Evolutionary conservation across 2,329 filamentous ascomycete genomes (phyloP).

Genomic region (Pestalotiopsis sp.): DNA sequence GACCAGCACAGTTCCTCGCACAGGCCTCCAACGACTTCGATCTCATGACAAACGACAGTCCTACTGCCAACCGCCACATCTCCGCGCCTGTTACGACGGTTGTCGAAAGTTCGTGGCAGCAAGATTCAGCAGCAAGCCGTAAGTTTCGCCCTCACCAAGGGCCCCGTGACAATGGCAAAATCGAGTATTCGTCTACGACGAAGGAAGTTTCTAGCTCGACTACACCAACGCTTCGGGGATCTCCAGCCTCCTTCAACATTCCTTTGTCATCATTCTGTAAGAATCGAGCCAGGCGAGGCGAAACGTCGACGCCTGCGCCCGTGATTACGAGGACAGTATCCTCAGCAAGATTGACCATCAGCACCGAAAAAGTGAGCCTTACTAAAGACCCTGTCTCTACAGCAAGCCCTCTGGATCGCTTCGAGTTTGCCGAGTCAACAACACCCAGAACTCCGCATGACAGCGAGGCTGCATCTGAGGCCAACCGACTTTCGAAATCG

Average conservation of each 20-base stretch:
- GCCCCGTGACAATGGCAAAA: conserved; percentile 18
- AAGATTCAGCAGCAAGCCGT: conserved; percentile 35
- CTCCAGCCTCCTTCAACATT: conserved; percentile 33
- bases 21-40: conserved; percentile 34
- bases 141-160: conserved; percentile 40
- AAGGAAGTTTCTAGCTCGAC: conserved; percentile 27
- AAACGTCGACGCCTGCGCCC: conserved; percentile 36
- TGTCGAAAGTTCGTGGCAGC: conserved; percentile 25
- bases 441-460: conserved; percentile 82
- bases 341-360: conserved; percentile 25
- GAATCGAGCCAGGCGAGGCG: conserved; percentile 34
- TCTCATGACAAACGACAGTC: conserved; percentile 45
- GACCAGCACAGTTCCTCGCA: conserved; percentile 53
- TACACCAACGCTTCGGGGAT: conserved; percentile 32
- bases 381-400: conserved; percentile 54
- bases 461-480: conserved; percentile 72
- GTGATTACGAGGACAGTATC: conserved; percentile 23
- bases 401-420: conserved; percentile 64
- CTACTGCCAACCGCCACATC: conserved; percentile 48
- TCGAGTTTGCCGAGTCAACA: conserved; percentile 46
- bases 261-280: conserved; percentile 40
- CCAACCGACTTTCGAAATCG: conserved; percentile 82
- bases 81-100: conserved; percentile 43
- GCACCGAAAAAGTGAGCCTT: conserved; percentile 41
- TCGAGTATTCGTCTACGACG: conserved; percentile 18